Evolutionary conservation across 768 basidiomycete genomes (phyloP), one percentile per base, ranked within the genome.

Genomic region (Boletellus sp.): DNA sequence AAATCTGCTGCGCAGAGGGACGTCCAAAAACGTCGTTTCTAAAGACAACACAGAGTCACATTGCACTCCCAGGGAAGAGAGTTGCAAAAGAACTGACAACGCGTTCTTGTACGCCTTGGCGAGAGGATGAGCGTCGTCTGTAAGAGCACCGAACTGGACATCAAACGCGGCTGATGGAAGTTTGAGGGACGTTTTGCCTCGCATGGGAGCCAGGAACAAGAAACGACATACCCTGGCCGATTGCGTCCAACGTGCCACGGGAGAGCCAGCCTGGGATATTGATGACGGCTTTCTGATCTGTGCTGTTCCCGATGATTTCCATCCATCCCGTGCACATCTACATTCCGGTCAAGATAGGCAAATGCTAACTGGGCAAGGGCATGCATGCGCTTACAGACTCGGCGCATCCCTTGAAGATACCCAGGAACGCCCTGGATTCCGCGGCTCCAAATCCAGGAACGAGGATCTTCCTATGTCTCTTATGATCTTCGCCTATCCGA

Each of bases 401-500:
- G 1, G 59, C 69, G 11, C 57, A 74, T 49, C 67, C 69, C 36
- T 66, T 70, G 64, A 82, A 82, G 36, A 81, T 66, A 19, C 70
- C 65, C 9, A 80, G 68, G 51, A 78, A 79, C 0, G 79, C 70
- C 47, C 72, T 80, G 23, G 74, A 72, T 53, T 81, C 78, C 0
- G 75, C 72, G 6, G 61, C 72, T 42, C 80, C 78, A 49, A 83
- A 82, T 4, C 78, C 80, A 3, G 79, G 80, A 42, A 78, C 67
- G 70, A 81, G 74, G 17, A 79, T 70, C 54, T 71, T 79, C 49
- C 78, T 65, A 45, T 82, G 79, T 40, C 81, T 72, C 59, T 69
- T 78, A 51, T 83, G 81, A 32, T 66, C 73, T n/a, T 72, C 65
- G 1, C 73, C 67, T 68, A 40, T 12, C 39, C 44, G 35, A 6